Percentiles rank a stretch among this genome's conserved stretches.
These are phyloP conservation scores for Aotearoamyces nothofagi DNA, from an alignment of 2,329 filamentous ascomycete species.

Conservation along the genomic window DNA sequence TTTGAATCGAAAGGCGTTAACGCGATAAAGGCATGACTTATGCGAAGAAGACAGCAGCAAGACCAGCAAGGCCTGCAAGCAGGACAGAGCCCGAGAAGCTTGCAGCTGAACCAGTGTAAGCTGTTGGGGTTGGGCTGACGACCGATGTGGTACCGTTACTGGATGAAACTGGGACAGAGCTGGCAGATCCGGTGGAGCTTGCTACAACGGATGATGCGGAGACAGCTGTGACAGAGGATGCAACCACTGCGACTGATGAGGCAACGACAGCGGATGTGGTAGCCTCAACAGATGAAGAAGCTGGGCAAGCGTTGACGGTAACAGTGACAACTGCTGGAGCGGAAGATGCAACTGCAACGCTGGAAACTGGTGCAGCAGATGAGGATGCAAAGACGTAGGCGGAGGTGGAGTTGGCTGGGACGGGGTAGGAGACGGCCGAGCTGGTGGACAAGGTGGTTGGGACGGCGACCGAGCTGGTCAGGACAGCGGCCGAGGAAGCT, in stretches of 20 bases:
- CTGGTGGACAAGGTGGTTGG: conserved; percentile 4
- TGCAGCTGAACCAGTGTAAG: conserved; percentile 16
- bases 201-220: too few relatives aligned
- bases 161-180: conserved; percentile 7
- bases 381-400: conserved; percentile 9
- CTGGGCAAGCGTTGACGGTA: conserved; percentile 24
- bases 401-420: conserved; percentile 14
- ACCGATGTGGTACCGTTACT: conserved; percentile 8
- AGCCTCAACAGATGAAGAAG: conserved; percentile 15
- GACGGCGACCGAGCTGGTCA: conserved; percentile 1
- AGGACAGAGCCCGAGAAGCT: conserved; percentile 17
- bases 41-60: conserved; percentile 18
- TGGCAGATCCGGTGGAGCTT: conserved; percentile 1
- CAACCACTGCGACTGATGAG: not conserved
- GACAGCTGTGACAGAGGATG: not conserved
- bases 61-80: conserved; percentile 14
- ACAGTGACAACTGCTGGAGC: conserved; percentile 18
- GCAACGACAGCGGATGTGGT: conserved; percentile 9
- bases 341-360: not conserved
- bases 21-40: too few relatives aligned
- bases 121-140: conserved; percentile 7
- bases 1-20: too few relatives aligned
- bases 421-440: conserved; percentile 13
- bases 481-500: conserved; percentile 5
- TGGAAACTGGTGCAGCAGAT: conserved; percentile 7